Evolutionary conservation across 1,284 basidiomycete species (phyloP).

Genomic region (Puccinia horiana): DNA sequence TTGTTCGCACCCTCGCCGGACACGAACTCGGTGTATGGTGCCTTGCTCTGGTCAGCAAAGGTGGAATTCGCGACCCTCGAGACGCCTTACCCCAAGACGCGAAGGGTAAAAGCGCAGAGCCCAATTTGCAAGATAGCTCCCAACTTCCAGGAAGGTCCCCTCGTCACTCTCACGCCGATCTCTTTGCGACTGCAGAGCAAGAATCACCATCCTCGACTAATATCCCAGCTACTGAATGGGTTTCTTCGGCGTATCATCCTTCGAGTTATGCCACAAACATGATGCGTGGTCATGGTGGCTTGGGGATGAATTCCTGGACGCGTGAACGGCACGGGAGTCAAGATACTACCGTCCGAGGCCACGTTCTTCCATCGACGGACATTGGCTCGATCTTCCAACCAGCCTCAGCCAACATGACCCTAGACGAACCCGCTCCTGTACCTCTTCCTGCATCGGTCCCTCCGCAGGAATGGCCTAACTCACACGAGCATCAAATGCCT

Average conservation of each 20-base stretch:
- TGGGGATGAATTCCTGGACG: constrained; percentile 30
- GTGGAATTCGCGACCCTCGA: constrained; percentile 51
- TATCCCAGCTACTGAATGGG: constrained; percentile 29
- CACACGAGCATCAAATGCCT: background rate
- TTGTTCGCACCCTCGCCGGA: constrained; percentile 75
- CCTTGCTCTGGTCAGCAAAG: constrained; percentile 68
- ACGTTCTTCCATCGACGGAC: background rate
- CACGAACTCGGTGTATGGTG: constrained; percentile 92
- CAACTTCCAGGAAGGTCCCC: background rate
- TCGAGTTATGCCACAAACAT: constrained; percentile 30
- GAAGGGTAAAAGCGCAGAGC: constrained; percentile 3
- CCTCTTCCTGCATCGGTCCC: background rate
- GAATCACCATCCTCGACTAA: background rate
- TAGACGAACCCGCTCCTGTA: background rate
- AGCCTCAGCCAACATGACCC: constrained; percentile 19
- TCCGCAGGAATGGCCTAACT: constrained; percentile 10
- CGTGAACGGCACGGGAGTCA: constrained; percentile 32
- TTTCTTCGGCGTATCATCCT: constrained; percentile 31
- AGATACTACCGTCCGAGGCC: constrained; percentile 32
- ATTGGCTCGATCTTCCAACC: constrained; percentile 38
- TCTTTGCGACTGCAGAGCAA: background rate
- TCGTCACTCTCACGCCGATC: background rate
- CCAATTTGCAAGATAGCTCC: constrained; percentile 4
- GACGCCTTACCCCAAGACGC: constrained; percentile 41
- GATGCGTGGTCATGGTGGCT: constrained; percentile 41